Base-by-base conservation (phyloP, 1,139 yeast species). In the Hemisphaericaspora subhashii region DNA sequence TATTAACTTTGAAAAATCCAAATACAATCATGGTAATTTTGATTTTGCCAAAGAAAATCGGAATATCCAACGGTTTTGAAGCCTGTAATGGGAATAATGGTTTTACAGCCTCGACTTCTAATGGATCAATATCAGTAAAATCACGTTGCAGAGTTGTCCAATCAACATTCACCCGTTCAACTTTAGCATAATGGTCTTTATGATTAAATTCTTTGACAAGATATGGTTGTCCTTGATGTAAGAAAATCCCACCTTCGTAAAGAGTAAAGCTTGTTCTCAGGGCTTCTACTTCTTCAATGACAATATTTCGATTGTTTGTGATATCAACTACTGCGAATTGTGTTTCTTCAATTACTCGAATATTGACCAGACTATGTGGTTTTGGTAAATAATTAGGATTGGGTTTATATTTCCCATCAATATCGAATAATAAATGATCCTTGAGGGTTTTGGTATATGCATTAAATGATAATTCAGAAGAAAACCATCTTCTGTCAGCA, bases 61-160 rank as follows among this genome's bases (percentile, higher is more conserved):
- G 90, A 2, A 80, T 71, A 53, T 84, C 89, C 11, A 65, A 52
- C 0, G 50, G 42, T 8, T 44, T 38, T 4, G 43, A 43, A 13
- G 43, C 33, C 3, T 51, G 44, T 3, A 61, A 53, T 1, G 63
- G 56, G 9, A 46, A 51, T 13, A 85, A 58, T 9, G 85, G 77
- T 41, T 85, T 69, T 6, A 86, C 76, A 39, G 69, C 62, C 49
- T 85, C 89, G 36, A 84, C 83, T 52, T 83, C 84, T 21, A 72
- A 60, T 0, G 99, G 97, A 57, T 94, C 98, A 10, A 90, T 84
- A 58, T 92, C 95, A 0, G 96, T 87, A 51, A 75, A 92, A 58
- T 94, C 98, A 40, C 98, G 68, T 54, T 92, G 98, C 37, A 76
- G 74, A 0, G 99, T 92, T 1, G 80, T 76, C 97, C 98, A 92